These are phyloP conservation scores for Xerocomellus amylosporus DNA, from an alignment of 768 basidiomycete genomes.

Conservation along the genomic window DNA sequence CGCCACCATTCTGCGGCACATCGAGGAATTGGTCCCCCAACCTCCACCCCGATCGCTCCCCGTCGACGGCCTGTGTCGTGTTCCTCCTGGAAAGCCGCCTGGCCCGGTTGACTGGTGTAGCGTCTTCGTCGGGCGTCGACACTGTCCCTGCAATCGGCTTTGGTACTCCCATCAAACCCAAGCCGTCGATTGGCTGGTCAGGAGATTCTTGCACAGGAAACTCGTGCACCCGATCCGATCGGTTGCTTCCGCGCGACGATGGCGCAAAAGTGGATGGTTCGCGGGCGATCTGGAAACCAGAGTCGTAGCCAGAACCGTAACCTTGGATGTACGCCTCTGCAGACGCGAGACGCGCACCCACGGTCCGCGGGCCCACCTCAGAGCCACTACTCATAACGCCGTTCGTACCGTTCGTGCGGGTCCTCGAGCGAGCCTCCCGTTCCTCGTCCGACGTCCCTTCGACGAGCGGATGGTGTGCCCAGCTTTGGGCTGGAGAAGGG, in stretches of 20 bases:
- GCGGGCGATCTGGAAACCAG: slow-evolving; percentile 24
- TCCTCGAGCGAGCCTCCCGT: slow-evolving; percentile 16
- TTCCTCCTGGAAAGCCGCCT: slow-evolving; percentile 25
- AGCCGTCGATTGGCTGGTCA: slow-evolving; percentile 20
- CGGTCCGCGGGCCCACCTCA: slow-evolving; percentile 1
- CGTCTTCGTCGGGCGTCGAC: slow-evolving; percentile 28
- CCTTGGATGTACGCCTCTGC: slow-evolving; percentile 37
- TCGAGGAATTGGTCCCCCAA: slow-evolving; percentile 14
- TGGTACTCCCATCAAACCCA: slow-evolving; percentile 31
- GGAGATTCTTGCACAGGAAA: slow-evolving; percentile 34
- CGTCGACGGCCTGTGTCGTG: slow-evolving; percentile 19
- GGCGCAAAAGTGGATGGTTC: slow-evolving; percentile 16
- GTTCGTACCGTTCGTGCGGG: slow-evolving; percentile 11
- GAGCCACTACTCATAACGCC: background rate
- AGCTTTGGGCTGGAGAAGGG: slow-evolving; percentile 26
- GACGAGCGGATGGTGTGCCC: slow-evolving; percentile 30
- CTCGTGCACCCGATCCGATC: slow-evolving; percentile 14
- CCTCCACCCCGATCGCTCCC: slow-evolving; percentile 19
- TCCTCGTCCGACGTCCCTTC: slow-evolving; percentile 34
- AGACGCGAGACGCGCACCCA: slow-evolving; percentile 29
- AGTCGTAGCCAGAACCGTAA: slow-evolving; percentile 35
- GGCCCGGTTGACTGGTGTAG: slow-evolving; percentile 24
- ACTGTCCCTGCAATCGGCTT: slow-evolving; percentile 23
- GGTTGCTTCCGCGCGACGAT: slow-evolving; percentile 20
- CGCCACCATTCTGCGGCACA: no score